Conservation (phyloP, 805 yeast genomes). For the Yarrowia hollandica region DNA sequence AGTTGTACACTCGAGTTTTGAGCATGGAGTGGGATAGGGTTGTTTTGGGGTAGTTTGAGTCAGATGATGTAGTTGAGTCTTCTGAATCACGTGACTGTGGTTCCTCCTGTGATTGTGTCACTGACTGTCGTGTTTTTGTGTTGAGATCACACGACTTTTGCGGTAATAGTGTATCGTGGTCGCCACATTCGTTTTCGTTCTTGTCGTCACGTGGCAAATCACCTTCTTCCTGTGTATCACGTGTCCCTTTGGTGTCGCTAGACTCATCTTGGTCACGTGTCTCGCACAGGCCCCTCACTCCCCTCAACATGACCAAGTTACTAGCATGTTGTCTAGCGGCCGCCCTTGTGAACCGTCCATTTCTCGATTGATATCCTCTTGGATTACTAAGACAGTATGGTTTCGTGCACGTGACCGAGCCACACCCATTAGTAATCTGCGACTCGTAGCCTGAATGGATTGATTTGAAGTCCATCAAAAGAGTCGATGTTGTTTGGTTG, state of each 20-base stretch:
- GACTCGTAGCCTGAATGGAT: neutral
- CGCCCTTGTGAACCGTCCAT: slow-evolving; percentile 1
- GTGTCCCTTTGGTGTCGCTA: too few relatives aligned
- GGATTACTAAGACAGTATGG: slow-evolving; percentile 17
- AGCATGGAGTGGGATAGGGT: slow-evolving; percentile 16
- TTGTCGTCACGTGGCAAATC: neutral
- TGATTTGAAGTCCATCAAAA: slow-evolving; percentile 5
- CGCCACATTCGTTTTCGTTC: too few relatives aligned
- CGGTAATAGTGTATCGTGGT: too few relatives aligned
- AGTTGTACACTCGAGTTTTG: neutral
- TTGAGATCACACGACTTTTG: too few relatives aligned
- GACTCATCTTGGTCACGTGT: neutral
- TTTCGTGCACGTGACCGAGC: neutral
- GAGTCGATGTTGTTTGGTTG: neutral
- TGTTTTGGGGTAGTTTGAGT: neutral
- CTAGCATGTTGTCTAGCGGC: slow-evolving; percentile 18
- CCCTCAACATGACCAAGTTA: slow-evolving; percentile 5
- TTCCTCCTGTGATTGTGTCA: neutral
- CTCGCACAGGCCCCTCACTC: neutral
- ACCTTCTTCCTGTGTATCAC: too few relatives aligned
- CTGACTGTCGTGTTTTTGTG: neutral
- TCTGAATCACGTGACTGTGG: neutral
- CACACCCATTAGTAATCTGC: slow-evolving; percentile 4
- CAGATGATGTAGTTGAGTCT: neutral
- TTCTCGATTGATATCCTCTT: neutral